These are phyloP conservation scores for Sugiyamaella pinicola DNA, from an alignment of 1,139 yeast species.

Conservation along the genomic window DNA sequence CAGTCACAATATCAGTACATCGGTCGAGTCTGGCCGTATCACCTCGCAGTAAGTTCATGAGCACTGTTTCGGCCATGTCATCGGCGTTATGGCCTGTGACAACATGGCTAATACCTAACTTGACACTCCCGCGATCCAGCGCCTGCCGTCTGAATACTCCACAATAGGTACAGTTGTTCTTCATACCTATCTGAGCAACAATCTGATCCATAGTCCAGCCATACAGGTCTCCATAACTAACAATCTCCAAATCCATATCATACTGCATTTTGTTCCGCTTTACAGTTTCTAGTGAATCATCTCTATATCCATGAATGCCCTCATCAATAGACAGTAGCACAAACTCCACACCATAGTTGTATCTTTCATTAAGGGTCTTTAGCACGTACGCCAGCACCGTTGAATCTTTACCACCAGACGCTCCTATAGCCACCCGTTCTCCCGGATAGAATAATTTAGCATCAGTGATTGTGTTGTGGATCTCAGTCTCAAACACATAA, in stretches of 20 bases:
- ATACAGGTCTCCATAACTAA: constrained; percentile 85
- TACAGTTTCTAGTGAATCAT: constrained; percentile 95
- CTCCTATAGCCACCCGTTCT: constrained; percentile 93
- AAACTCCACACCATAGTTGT: constrained; percentile 80
- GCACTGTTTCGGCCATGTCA: constrained; percentile 97
- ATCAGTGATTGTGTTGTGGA: constrained; percentile 81
- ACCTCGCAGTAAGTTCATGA: constrained; percentile 94
- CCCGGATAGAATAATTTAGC: constrained; percentile 74
- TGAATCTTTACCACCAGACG: constrained; percentile 98
- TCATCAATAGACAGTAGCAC: constrained; percentile 90
- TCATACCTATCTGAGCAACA: constrained; percentile 90
- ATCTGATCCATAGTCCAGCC: constrained; percentile 98
- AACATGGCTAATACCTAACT: constrained; percentile 81
- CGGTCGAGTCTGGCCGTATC: constrained; percentile 90
- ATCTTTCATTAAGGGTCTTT: constrained; percentile 83
- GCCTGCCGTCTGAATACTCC: constrained; percentile 98
- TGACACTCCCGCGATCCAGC: constrained; percentile 93
- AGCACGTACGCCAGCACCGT: constrained; percentile 90
- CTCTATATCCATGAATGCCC: constrained; percentile 96
- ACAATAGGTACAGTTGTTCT: constrained; percentile 96
- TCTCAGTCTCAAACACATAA: constrained; percentile 90
- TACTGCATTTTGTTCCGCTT: constrained; percentile 90
- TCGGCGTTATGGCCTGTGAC: constrained; percentile 99
- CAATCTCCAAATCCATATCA: constrained; percentile 82
- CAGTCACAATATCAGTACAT: constrained; percentile 87